Evolutionary conservation across 1,284 basidiomycete species (phyloP).

Genomic region (Gymnopus androsaceus): DNA sequence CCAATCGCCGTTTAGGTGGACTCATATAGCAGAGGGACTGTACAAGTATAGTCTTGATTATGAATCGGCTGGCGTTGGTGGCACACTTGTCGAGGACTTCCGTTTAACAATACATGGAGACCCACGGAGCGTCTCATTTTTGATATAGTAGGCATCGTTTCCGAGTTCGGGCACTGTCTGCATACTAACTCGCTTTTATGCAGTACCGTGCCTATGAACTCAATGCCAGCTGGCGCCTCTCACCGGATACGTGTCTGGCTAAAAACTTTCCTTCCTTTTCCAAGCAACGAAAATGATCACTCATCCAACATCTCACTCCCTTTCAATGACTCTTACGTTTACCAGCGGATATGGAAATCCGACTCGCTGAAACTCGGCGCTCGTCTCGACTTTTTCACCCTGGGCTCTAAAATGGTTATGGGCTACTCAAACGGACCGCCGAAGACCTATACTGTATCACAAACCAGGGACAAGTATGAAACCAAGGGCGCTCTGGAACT

Average conservation of each 20-base stretch:
- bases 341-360: slow-evolving; percentile 61
- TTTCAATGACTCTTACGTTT: slow-evolving; percentile 50
- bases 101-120: slow-evolving; percentile 51
- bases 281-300: slow-evolving; percentile 17
- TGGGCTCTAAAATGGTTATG: slow-evolving; percentile 50
- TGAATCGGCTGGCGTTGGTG: slow-evolving; percentile 58
- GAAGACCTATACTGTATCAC: slow-evolving; percentile 11
- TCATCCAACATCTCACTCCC: slow-evolving; percentile 34
- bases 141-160: slow-evolving; percentile 51
- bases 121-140: slow-evolving; percentile 49
- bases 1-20: slow-evolving; percentile 43
- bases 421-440: slow-evolving; percentile 30
- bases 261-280: slow-evolving; percentile 36
- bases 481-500: slow-evolving; percentile 6
- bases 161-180: background rate
- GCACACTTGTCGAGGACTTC: slow-evolving; percentile 51
- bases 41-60: slow-evolving; percentile 59
- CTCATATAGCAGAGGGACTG: slow-evolving; percentile 37
- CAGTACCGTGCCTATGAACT: slow-evolving; percentile 54
- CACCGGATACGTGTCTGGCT: slow-evolving; percentile 64
- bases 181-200: slow-evolving; percentile 1
- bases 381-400: slow-evolving; percentile 48
- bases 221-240: slow-evolving; percentile 52
- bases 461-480: slow-evolving; percentile 13
- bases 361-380: slow-evolving; percentile 62